Percentiles rank a stretch among this genome's conserved stretches.
These are phyloP conservation scores for Sutorius australiensis DNA, from an alignment of 768 basidiomycete genomes.

Conservation along the genomic window DNA sequence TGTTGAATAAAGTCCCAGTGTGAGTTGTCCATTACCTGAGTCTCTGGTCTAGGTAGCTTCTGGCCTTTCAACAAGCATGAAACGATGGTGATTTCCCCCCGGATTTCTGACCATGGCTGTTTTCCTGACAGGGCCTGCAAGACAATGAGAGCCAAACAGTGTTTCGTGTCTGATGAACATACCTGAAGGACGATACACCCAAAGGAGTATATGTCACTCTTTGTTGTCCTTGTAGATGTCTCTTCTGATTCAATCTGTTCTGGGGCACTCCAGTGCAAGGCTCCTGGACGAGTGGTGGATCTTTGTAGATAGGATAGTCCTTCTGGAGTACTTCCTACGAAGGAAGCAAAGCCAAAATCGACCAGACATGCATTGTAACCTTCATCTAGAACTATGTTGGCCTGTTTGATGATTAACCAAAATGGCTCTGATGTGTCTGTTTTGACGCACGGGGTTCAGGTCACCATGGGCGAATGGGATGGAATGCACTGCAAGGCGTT, in stretches of 20 bases:
- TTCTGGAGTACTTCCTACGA: too few species aligned
- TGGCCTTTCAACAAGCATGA: neutral
- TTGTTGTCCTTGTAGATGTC: too few species aligned
- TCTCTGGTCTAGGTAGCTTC: neutral
- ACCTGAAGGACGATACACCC: too few species aligned
- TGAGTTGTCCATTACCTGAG: neutral
- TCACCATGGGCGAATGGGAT: neutral
- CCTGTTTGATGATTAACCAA: neutral
- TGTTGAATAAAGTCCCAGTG: neutral
- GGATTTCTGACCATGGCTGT: neutral
- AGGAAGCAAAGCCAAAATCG: too few species aligned
- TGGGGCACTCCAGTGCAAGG: too few species aligned
- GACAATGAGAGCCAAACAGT: too few species aligned
- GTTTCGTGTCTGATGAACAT: too few species aligned
- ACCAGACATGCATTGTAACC: neutral
- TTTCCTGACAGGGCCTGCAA: neutral
- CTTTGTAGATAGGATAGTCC: too few species aligned
- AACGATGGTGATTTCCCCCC: neutral
- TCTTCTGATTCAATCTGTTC: too few species aligned
- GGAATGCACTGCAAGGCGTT: neutral
- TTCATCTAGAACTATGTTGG: neutral
- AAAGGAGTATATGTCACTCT: too few species aligned
- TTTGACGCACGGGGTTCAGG: neutral
- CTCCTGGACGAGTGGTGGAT: too few species aligned
- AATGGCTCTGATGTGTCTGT: neutral